Evolutionary conservation across 148 eudicot species (phyloP), one percentile per base, ranked within the genome.

Genomic region (Silene latifolia): DNA sequence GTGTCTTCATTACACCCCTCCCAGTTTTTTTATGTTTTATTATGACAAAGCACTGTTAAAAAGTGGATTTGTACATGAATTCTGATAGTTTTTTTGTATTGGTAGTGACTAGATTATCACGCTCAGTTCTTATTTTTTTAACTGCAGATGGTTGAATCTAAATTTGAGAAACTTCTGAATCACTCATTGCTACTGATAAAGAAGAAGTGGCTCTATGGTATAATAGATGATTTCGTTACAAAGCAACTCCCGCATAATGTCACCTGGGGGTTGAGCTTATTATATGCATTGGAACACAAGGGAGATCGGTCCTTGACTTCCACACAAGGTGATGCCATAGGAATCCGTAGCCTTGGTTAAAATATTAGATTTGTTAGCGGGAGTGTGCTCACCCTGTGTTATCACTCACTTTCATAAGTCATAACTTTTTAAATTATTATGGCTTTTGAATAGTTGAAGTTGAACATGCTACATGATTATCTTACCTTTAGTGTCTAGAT

Each of bases 171-270:
- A 70, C 96, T 94, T 80, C 88, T 94, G 63, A 69, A 74, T 78
- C 98, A 91, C 83, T 90, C 96, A 19, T 71, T 80, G 76, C 67
- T 87, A 71, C 88, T 94, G 57, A 82, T 92, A 63, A 90, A 77
- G 84, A 91, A 89, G 86, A 94, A 86, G 83, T 94, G 98, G 98
- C 48, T 88, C 42, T 94, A 87, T 82, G 96, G 97, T 51, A 83
- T 89, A 80, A 78, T 94, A 54, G 97, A 94, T 73, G 98, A 91
- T 86, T 94, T 91, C 70, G 82, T 90, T 67, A 94, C 98, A 15
- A 94, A 90, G 83, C 98, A 94, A 80, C 96, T 91, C 67, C 98
- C 98, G 3, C 96, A 94, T 79, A 94, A 94, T 83, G 98, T 94
- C 77, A 94, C 98, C 19, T 94, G 98, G 98, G 97, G 89, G 60